These are phyloP conservation scores for Cryptosporidium baileyi DNA, from an alignment of 169 alveolate genomes.

Conservation along the genomic window DNA sequence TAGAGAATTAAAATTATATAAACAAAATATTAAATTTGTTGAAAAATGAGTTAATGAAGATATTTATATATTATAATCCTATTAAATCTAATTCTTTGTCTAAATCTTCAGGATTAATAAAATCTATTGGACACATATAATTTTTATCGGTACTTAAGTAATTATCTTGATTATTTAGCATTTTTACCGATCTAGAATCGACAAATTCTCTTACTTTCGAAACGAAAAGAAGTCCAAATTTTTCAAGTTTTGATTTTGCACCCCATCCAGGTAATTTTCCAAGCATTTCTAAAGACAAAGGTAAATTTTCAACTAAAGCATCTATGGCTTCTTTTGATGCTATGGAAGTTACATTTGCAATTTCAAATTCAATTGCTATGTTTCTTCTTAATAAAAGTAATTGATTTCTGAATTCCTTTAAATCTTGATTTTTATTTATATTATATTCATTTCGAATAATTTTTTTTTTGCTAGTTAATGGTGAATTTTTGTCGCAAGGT, in stretches of 20 bases:
- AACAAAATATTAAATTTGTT: not conserved
- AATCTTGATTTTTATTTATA: not conserved
- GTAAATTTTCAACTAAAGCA: slow-evolving; percentile 30
- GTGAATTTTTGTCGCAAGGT: not conserved
- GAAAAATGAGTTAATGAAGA: too few species aligned
- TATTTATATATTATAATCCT: not conserved
- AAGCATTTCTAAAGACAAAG: slow-evolving; percentile 19
- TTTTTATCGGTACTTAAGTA: not conserved
- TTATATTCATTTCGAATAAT: not conserved
- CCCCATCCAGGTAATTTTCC: slow-evolving; percentile 66
- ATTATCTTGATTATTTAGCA: not conserved
- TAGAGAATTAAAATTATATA: not conserved
- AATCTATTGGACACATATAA: slow-evolving; percentile 51
- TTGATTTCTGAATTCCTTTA: slow-evolving; percentile 49
- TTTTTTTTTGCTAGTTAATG: not conserved
- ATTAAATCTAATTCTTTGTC: slow-evolving; percentile 65
- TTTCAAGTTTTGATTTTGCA: slow-evolving; percentile 38
- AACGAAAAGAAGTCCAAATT: slow-evolving; percentile 34
- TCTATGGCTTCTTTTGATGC: slow-evolving; percentile 69
- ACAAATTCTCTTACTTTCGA: slow-evolving; percentile 57
- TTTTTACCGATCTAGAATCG: not conserved
- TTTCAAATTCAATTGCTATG: slow-evolving; percentile 22
- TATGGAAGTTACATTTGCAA: slow-evolving; percentile 41
- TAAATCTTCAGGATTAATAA: slow-evolving; percentile 42
- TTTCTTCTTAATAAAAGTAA: slow-evolving; percentile 35